Evolutionary conservation across 2,329 filamentous ascomycete genomes (phyloP).

Genomic region (Alternaria sp.): DNA sequence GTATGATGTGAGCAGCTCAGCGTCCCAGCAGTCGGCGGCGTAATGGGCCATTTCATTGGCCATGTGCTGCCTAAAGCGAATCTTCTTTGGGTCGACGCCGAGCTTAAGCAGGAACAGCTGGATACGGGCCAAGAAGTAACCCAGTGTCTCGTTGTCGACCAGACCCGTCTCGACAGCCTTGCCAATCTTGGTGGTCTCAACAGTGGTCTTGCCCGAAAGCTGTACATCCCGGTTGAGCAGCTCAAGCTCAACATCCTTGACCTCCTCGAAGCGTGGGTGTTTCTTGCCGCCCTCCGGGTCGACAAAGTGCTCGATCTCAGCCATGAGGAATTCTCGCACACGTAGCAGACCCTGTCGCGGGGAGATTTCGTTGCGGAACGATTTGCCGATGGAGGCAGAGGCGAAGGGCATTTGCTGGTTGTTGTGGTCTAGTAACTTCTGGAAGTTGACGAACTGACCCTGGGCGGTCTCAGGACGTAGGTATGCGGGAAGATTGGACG

Average conservation of each 20-base stretch:
- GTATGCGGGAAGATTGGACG: conserved; percentile 76
- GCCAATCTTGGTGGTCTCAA: conserved; percentile 77
- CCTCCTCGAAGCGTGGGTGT: conserved; percentile 84
- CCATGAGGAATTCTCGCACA: conserved; percentile 98
- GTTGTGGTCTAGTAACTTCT: conserved; percentile 95
- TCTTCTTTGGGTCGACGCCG: conserved; percentile 83
- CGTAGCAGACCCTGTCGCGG: conserved; percentile 88
- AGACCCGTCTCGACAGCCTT: conserved; percentile 81
- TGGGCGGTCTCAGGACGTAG: conserved; percentile 85
- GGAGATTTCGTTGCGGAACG: conserved; percentile 97
- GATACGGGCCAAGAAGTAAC: conserved; percentile 95
- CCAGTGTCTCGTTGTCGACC: conserved; percentile 96
- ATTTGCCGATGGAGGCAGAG: conserved; percentile 95
- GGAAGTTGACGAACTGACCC: conserved; percentile 97
- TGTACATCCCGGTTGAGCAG: conserved; percentile 87
- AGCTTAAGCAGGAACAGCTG: conserved; percentile 88
- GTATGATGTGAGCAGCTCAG: conserved; percentile 86
- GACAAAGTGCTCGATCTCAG: conserved; percentile 98
- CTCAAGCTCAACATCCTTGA: conserved; percentile 81
- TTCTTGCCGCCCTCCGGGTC: conserved; percentile 95
- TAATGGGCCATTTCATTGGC: conserved; percentile 90
- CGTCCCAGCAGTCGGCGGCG: conserved; percentile 97
- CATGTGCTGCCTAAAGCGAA: conserved; percentile 98
- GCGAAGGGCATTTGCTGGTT: conserved; percentile 95
- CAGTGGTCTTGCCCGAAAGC: conserved; percentile 80